Conservation (phyloP, 306 rosid species). For the Dicorynia guianensis region DNA sequence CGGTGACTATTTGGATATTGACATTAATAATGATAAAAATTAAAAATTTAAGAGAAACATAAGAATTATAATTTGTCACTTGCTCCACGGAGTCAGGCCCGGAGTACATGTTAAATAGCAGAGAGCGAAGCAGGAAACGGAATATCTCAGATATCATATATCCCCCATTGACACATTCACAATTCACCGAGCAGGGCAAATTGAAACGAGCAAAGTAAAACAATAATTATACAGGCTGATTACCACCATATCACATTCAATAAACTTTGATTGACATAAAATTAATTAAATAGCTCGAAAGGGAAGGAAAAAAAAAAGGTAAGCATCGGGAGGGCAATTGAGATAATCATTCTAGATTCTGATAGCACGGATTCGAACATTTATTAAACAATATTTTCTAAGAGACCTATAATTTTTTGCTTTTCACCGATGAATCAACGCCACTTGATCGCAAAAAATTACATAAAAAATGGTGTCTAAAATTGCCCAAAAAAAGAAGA, state of each 20-base stretch:
- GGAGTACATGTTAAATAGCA: neutral
- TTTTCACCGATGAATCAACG: neutral
- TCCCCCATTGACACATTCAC: neutral
- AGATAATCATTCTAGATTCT: neutral
- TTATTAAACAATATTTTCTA: neutral
- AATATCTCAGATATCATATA: neutral
- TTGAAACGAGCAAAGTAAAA: neutral
- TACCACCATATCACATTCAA: neutral
- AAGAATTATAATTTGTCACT: no score
- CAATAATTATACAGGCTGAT: neutral
- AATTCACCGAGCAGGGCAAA: neutral
- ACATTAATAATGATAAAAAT: neutral
- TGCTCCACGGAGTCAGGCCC: neutral
- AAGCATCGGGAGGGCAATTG: neutral
- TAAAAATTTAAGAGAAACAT: no score
- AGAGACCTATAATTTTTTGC: neutral
- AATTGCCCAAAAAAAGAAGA: conserved; percentile 16
- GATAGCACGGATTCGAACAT: neutral
- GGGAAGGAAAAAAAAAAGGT: neutral
- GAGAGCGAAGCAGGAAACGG: neutral
- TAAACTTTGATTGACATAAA: neutral
- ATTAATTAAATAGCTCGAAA: neutral
- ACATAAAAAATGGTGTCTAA: neutral
- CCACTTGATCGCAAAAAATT: neutral
- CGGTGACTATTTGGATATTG: neutral